Conservation (phyloP, 192 early-diverging fungal genomes). For the Backusella parvicylindrica region DNA sequence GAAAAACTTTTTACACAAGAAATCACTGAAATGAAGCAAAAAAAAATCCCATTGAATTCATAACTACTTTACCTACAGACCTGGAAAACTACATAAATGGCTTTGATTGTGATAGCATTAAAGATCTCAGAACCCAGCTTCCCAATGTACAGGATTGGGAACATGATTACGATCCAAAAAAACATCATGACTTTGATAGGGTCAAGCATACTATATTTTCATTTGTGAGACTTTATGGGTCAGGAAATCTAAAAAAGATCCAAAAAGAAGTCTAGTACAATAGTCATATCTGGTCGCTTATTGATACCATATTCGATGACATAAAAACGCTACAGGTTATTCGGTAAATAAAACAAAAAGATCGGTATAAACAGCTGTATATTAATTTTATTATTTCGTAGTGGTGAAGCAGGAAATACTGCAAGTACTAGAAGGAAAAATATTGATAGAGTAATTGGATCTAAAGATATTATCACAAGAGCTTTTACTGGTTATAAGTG, state of each 20-base stretch:
- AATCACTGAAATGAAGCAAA: too few relatives aligned
- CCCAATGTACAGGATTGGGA: slow-evolving; percentile 6
- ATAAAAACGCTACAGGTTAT: too few relatives aligned
- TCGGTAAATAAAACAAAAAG: too few relatives aligned
- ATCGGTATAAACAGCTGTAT: too few relatives aligned
- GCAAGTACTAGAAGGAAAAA: slow-evolving; percentile 19
- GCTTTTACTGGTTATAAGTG: slow-evolving; percentile 17
- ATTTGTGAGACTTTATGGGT: too few relatives aligned
- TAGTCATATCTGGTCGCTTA: slow-evolving; percentile 16
- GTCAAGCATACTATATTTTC: not conserved
- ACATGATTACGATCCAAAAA: slow-evolving; percentile 15
- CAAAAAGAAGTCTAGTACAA: slow-evolving; percentile 17
- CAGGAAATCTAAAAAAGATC: slow-evolving; percentile 19
- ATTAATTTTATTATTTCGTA: too few relatives aligned
- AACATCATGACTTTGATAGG: slow-evolving; percentile 1
- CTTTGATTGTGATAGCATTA: too few relatives aligned
- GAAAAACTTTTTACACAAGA: too few relatives aligned
- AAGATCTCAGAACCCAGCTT: too few relatives aligned
- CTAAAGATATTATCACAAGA: slow-evolving; percentile 6
- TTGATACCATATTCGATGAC: slow-evolving; percentile 22
- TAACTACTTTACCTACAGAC: too few relatives aligned
- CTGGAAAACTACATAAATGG: too few relatives aligned
- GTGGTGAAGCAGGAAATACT: slow-evolving; percentile 20
- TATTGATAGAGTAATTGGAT: slow-evolving; percentile 10
- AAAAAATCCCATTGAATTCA: too few relatives aligned